These are phyloP conservation scores for Xylaria sp. DNA, from an alignment of 2,329 filamentous ascomycete species.

Conservation along the genomic window DNA sequence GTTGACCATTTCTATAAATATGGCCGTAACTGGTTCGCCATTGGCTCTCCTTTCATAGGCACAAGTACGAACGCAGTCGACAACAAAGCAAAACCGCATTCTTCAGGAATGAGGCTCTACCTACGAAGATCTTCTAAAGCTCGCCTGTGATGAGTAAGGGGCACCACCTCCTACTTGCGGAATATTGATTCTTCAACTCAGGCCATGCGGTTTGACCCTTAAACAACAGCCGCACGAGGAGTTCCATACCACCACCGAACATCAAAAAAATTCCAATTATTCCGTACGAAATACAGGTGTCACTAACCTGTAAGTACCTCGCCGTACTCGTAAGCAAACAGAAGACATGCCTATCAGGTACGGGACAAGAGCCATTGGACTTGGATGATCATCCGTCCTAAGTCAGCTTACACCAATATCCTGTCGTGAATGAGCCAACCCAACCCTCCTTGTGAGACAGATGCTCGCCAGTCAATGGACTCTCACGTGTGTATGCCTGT, in stretches of 20 bases:
- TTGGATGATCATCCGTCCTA: neutral
- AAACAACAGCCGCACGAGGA: neutral
- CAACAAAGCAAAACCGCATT: neutral
- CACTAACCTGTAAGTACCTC: too few species aligned
- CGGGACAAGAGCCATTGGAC: neutral
- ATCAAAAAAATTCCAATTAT: neutral
- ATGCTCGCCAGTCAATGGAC: neutral
- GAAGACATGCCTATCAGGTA: neutral
- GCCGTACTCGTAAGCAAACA: neutral
- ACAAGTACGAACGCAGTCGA: too few species aligned
- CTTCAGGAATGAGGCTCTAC: slow-evolving; percentile 8
- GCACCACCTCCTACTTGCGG: neutral
- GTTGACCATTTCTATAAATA: neutral
- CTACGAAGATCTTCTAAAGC: neutral
- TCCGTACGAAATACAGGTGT: too few species aligned
- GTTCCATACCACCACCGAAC: neutral
- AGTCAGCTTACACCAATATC: neutral
- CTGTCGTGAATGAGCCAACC: neutral
- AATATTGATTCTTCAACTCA: neutral
- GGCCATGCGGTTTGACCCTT: neutral
- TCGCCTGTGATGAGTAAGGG: neutral
- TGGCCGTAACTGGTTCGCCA: neutral
- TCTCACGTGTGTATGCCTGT: neutral
- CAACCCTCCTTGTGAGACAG: neutral
- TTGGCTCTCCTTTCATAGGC: neutral